A percentile compares a stretch with the other conserved stretches of the same genome.
Evolutionary conservation across 1,284 basidiomycete species (phyloP).

Genomic region (Microbotryum scabiosae): DNA sequence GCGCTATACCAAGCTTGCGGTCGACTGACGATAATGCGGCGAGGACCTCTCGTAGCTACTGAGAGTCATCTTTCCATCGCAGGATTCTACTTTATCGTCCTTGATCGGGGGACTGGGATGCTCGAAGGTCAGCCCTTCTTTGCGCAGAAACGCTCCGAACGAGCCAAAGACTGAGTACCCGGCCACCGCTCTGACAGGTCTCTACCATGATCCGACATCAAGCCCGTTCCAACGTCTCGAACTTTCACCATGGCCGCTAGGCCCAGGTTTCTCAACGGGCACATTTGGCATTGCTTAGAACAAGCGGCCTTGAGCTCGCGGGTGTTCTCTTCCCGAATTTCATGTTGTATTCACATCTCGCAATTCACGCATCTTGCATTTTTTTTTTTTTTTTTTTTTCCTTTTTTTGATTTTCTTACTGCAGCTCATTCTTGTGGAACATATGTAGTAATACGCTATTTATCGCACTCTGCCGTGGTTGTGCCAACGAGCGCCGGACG

Average conservation of each 20-base stretch:
- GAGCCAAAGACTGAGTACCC: background rate
- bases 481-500: too few relatives aligned
- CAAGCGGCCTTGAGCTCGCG: too few relatives aligned
- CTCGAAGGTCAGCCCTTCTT: constrained; percentile 14
- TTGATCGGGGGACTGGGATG: constrained; percentile 19
- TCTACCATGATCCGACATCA: constrained; percentile 24
- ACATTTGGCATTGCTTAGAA: too few relatives aligned
- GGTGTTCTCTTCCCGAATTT: too few relatives aligned
- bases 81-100: constrained; percentile 20
- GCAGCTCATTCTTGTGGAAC: too few relatives aligned
- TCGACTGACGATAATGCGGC: background rate
- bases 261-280: too few relatives aligned
- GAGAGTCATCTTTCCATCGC: constrained; percentile 21
- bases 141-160: background rate
- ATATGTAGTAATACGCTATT: too few relatives aligned
- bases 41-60: background rate
- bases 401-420: too few relatives aligned
- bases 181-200: constrained; percentile 1
- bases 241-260: constrained; percentile 6
- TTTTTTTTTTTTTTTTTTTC: too few relatives aligned
- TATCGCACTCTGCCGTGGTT: too few relatives aligned
- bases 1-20: background rate
- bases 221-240: constrained; percentile 22
- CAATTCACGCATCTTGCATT: too few relatives aligned
- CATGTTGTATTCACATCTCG: too few relatives aligned